phyloP scores from a whole-genome alignment of 148 eudicot species.

The Rhododendron griersonianum region DNA sequence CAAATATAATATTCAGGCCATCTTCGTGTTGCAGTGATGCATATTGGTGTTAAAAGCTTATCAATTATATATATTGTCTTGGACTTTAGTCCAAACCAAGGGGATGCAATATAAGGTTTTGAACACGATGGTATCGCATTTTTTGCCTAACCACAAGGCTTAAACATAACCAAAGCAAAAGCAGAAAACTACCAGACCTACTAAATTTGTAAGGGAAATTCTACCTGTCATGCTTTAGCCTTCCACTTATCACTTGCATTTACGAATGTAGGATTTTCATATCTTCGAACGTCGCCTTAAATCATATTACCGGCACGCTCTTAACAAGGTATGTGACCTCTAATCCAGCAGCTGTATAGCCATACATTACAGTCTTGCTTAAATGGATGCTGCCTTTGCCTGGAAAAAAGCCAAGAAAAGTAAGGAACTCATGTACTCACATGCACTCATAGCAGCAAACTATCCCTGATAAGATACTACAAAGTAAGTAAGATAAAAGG shows the following conservation, averaged over 20 bases:
- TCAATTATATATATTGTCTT: not conserved
- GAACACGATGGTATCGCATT: not conserved
- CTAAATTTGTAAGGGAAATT: not conserved
- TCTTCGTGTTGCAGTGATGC: not conserved
- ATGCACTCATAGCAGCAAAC: not conserved
- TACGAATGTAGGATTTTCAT: slow-evolving; percentile 77
- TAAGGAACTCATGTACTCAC: not conserved
- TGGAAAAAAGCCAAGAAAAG: slow-evolving; percentile 16
- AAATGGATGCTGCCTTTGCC: slow-evolving; percentile 78
- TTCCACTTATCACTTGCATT: slow-evolving; percentile 67
- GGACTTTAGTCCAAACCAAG: slow-evolving; percentile 18
- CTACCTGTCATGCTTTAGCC: slow-evolving; percentile 89
- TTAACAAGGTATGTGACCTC: slow-evolving; percentile 86
- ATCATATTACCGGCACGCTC: slow-evolving; percentile 91
- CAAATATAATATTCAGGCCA: not conserved
- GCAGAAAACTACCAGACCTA: not conserved
- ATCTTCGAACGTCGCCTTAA: slow-evolving; percentile 79
- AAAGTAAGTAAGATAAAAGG: not conserved
- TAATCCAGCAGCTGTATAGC: slow-evolving; percentile 91
- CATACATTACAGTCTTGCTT: slow-evolving; percentile 87
- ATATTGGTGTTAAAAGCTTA: too few relatives aligned
- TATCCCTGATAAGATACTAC: not conserved
- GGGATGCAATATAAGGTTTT: not conserved
- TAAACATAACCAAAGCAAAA: not conserved
- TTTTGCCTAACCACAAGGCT: not conserved